Conservation (phyloP, 495 filamentous ascomycete species). For the Hyaloscypha finlandica region DNA sequence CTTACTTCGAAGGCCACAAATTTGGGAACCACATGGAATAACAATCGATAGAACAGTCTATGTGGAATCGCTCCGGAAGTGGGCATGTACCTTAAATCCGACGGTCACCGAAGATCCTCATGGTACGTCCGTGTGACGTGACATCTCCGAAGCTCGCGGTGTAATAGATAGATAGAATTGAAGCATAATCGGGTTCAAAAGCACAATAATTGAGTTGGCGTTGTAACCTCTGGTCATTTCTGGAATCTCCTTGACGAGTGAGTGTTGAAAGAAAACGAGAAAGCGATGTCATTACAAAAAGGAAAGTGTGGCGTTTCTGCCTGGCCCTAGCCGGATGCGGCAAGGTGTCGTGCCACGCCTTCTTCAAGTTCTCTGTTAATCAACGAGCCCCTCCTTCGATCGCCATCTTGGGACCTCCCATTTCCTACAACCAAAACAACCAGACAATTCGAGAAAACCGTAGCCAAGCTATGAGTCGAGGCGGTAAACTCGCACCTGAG, state of each 20-base stretch:
- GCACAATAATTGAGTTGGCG: too few species aligned
- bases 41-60: too few species aligned
- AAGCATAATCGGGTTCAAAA: too few species aligned
- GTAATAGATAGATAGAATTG: too few species aligned
- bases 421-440: constrained; percentile 11
- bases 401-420: constrained; percentile 14
- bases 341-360: constrained; percentile 13
- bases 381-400: constrained; percentile 23
- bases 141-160: too few species aligned
- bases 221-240: not conserved
- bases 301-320: not conserved
- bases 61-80: too few species aligned
- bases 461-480: constrained; percentile 72
- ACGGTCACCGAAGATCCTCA: too few species aligned
- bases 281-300: not conserved
- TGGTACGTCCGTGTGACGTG: too few species aligned
- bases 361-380: constrained; percentile 21
- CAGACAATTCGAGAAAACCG: constrained; percentile 13
- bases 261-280: not conserved
- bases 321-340: not conserved
- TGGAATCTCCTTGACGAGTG: not conserved
- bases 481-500: constrained; percentile 90
- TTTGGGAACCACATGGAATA: too few species aligned
- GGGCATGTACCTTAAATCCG: too few species aligned
- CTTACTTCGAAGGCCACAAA: too few species aligned